Evolutionary conservation across 257 asterid species (phyloP), one percentile per base, ranked within the genome.

Genomic region (Forsythia viridissima): DNA sequence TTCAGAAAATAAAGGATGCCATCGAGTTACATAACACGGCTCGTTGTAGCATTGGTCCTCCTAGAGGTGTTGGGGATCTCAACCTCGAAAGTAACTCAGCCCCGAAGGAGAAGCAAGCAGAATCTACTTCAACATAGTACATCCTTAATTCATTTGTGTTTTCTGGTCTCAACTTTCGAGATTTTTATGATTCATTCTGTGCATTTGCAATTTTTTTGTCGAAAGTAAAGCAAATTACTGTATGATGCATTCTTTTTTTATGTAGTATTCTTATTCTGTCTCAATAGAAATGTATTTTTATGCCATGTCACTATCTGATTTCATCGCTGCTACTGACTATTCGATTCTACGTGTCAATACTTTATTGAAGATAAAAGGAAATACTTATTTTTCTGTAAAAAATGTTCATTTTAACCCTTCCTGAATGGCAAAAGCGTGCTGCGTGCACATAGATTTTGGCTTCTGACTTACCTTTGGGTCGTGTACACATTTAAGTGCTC

Each of bases 11-110:
- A 74, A 92, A 89, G 90, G 97, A 91, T 70, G 93, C 98, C 16
- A 90, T 94, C n/a, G 65, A 76, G 81, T 87, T 85, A 46, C 98
- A 94, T 72, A 94, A 90, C 86, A 90, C 97, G 13, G 97, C 87
- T 41, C 89, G 98, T 4, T 94, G 98, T 89, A 94, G 97, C 88
- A 87, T 92, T 18, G 97, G 97, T 4, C 96, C 98, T 8, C 94
- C 96, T 57, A 85, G 55, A 86, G 97, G 97, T 46, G 89, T 94
- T 6, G 94, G 96, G 74, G 90, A 92, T 73, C 73, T 94, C 57
- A 83, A 72, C 43, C 89, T 92, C 3, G 96, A 81, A 84, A 78
- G 76, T 76, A 76, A 80, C 79, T 69, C 85, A 7, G 74, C 88
- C 77, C 84, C 90, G 5, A 91, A 85, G 82, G 90, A 84, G 77